Conservation (phyloP, 2,329 filamentous ascomycete genomes). For the Cladosporium halotolerans region DNA sequence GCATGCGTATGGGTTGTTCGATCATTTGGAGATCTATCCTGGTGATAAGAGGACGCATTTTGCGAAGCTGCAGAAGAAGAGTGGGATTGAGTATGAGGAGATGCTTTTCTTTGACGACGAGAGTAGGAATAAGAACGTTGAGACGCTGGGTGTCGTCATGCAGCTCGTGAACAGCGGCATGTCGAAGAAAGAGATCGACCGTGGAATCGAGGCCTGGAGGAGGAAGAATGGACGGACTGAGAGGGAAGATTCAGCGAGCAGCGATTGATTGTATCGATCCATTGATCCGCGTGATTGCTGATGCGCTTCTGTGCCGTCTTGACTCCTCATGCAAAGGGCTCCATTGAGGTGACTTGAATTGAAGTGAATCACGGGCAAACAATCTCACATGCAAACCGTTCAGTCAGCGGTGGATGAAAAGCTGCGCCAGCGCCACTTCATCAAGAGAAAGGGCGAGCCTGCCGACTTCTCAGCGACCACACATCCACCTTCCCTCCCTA, state of each 20-base stretch:
- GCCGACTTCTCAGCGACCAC: too few species aligned
- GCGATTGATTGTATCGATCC: background rate
- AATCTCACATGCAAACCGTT: too few species aligned
- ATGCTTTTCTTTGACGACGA: slow-evolving; percentile 98
- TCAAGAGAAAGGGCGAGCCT: too few species aligned
- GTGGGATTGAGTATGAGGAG: slow-evolving; percentile 66
- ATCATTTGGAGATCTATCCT: slow-evolving; percentile 59
- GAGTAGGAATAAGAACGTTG: slow-evolving; percentile 77
- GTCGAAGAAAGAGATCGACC: slow-evolving; percentile 68
- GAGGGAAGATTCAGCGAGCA: slow-evolving; percentile 14
- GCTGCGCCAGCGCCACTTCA: too few species aligned
- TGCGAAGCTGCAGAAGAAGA: slow-evolving; percentile 62
- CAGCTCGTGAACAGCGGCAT: slow-evolving; percentile 75
- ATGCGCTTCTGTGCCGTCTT: background rate
- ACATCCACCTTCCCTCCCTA: too few species aligned
- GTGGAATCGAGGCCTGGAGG: slow-evolving; percentile 75
- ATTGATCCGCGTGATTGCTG: too few species aligned
- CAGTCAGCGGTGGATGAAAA: too few species aligned
- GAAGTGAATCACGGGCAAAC: background rate
- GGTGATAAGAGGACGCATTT: slow-evolving; percentile 84
- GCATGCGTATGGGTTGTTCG: slow-evolving; percentile 47
- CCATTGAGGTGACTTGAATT: background rate
- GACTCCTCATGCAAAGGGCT: background rate
- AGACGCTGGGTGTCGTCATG: slow-evolving; percentile 75
- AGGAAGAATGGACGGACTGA: slow-evolving; percentile 52